Evolutionary conservation across 2,329 filamentous ascomycete species (phyloP), one percentile per base, ranked within the genome.

Genomic region (Aspergillus latus): DNA sequence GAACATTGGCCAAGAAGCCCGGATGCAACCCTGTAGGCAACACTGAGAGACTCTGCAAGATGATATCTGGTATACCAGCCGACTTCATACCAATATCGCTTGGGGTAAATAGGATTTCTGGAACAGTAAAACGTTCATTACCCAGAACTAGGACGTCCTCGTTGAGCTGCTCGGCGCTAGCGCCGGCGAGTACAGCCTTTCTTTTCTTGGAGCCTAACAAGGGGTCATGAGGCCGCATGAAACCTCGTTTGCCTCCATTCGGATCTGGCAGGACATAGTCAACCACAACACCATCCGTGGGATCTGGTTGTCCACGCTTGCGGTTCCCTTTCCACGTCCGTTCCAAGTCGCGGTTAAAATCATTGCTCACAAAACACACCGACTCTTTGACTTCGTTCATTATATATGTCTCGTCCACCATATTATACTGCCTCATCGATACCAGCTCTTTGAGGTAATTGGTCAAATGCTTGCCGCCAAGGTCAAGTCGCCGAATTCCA

Each of bases 381-480:
- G 88, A 82, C 71, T 99, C 94, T 70, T 99, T 99, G 74, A 97
- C 92, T 72, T 97, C 90, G 67, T 96, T 96, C 70, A 97, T 91
- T 49, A 97, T 88, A 72, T 95, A 88, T 0, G 89, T 88, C 66
- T 99, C 94, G 72, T 96, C 92, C 60, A 94, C 86, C 85, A 99
- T 92, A 71, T 97, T 93, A 73, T 95, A 96, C 68, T 97, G 92
- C 5, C 94, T 88, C 11, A 95, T 82, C 1, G 92, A 97, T 15
- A 97, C 85, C 13, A 96, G 82, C 55, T 94, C 89, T 47, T 94
- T 93, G 34, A 99, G 81, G 70, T 96, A 89, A 71, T 97, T 97
- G 21, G 93, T 97, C 59, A 99, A 78, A 50, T 96, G 84, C 74
- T 96, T 97, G 56, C 94, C 94, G 43, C 94, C 94, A 5, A 97